Conservation (phyloP, 2,329 filamentous ascomycete species). For the Aureobasidium sp. region DNA sequence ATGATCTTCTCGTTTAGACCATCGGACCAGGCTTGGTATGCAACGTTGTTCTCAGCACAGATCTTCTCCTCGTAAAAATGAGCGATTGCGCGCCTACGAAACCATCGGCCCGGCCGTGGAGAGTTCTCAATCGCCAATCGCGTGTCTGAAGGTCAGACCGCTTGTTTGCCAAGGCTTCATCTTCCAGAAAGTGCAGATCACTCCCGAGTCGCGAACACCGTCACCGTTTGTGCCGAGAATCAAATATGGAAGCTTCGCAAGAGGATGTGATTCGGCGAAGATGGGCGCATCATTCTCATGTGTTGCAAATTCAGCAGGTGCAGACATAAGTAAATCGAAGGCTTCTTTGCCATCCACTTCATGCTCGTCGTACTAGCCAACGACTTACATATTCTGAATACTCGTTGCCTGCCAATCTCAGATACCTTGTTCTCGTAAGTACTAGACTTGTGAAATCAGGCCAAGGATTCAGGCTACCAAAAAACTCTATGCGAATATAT, state of each 20-base stretch:
- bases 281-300: not conserved
- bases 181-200: conserved; percentile 13
- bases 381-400: conserved; percentile 59
- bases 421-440: conserved; percentile 37
- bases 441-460: no score
- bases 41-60: conserved; percentile 9
- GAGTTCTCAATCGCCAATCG: conserved; percentile 6
- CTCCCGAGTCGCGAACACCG: conserved; percentile 4
- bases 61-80: conserved; percentile 14
- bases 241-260: conserved; percentile 7
- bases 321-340: conserved; percentile 39
- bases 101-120: conserved; percentile 5
- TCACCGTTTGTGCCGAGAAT: conserved; percentile 3
- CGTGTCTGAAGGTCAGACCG: not conserved
- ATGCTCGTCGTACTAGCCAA: no score
- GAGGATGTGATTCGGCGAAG: conserved; percentile 4
- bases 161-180: conserved; percentile 2
- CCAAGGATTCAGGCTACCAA: conserved; percentile 36
- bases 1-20: conserved; percentile 7
- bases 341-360: conserved; percentile 54
- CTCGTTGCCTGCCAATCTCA: conserved; percentile 57
- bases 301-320: no score
- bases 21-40: conserved; percentile 4
- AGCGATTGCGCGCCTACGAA: conserved; percentile 10
- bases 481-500: conserved; percentile 57